Conservation (phyloP, 164 flowering plant genomes). For the Euptelea pleiosperma region DNA sequence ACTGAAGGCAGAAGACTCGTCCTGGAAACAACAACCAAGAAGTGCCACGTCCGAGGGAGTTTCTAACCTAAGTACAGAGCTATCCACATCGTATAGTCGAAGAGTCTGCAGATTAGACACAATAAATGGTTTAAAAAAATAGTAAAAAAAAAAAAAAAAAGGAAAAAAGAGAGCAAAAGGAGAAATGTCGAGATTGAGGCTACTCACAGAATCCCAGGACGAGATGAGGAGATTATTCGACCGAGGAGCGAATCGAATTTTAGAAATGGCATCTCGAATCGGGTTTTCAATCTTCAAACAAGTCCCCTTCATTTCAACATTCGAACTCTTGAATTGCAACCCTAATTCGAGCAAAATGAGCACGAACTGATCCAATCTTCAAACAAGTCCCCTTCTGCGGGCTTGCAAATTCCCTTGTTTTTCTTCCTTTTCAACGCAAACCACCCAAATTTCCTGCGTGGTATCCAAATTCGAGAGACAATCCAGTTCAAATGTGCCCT, state of each 20-base stretch:
- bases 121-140: not conserved
- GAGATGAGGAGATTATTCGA: conserved; percentile 80
- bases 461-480: too few species aligned
- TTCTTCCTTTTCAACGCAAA: too few species aligned
- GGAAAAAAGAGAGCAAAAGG: not conserved
- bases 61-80: conserved; percentile 41
- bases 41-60: conserved; percentile 45
- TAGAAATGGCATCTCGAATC: conserved; percentile 60
- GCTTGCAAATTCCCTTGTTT: too few species aligned
- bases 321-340: too few species aligned
- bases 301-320: conserved; percentile 35
- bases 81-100: conserved; percentile 65
- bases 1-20: conserved; percentile 45
- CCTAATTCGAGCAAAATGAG: too few species aligned
- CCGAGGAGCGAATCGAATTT: conserved; percentile 63
- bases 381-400: too few species aligned
- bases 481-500: too few species aligned
- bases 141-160: not conserved
- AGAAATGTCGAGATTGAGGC: not conserved
- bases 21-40: conserved; percentile 80
- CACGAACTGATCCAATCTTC: too few species aligned
- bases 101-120: conserved; percentile 40
- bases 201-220: conserved; percentile 80
- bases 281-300: conserved; percentile 46
- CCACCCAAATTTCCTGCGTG: too few species aligned